Evolutionary conservation across 768 basidiomycete genomes (phyloP).

Genomic region (Fomitopsis pulvina): DNA sequence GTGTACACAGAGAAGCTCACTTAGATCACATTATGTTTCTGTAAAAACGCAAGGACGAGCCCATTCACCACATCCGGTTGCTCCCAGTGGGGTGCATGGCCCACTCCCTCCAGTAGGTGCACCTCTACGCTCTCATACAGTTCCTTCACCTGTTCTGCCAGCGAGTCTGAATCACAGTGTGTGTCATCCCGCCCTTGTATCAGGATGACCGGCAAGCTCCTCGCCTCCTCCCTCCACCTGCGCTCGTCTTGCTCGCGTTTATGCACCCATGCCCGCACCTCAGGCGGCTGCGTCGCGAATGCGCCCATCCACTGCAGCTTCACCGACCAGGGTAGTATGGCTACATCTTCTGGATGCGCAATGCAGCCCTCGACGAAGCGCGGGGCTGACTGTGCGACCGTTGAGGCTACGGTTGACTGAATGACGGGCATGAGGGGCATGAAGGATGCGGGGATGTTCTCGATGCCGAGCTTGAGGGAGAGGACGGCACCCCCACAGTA

Average conservation of each 20-base stretch:
- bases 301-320: slow-evolving; percentile 19
- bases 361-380: slow-evolving; percentile 21
- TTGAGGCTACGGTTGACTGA: slow-evolving; percentile 11
- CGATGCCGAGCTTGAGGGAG: slow-evolving; percentile 7
- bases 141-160: slow-evolving; percentile 9
- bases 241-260: slow-evolving; percentile 17
- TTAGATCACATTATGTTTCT: not conserved
- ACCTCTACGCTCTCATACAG: slow-evolving; percentile 14
- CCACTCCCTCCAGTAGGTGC: slow-evolving; percentile 13
- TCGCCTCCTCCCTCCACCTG: slow-evolving; percentile 13
- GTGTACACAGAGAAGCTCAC: not conserved
- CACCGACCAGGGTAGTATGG: slow-evolving; percentile 10
- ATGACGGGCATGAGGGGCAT: slow-evolving; percentile 6
- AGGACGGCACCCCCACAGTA: slow-evolving; percentile 19
- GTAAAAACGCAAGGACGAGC: slow-evolving; percentile 19
- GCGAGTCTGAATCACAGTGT: slow-evolving; percentile 11
- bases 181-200: slow-evolving; percentile 19
- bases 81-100: slow-evolving; percentile 19
- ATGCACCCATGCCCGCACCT: slow-evolving; percentile 11
- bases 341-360: slow-evolving; percentile 4
- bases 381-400: slow-evolving; percentile 6
- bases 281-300: slow-evolving; percentile 16
- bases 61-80: slow-evolving; percentile 13
- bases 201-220: slow-evolving; percentile 14
- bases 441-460: not conserved